Evolutionary conservation across 345 rosid species (phyloP).

Genomic region (Durio zibethinus): DNA sequence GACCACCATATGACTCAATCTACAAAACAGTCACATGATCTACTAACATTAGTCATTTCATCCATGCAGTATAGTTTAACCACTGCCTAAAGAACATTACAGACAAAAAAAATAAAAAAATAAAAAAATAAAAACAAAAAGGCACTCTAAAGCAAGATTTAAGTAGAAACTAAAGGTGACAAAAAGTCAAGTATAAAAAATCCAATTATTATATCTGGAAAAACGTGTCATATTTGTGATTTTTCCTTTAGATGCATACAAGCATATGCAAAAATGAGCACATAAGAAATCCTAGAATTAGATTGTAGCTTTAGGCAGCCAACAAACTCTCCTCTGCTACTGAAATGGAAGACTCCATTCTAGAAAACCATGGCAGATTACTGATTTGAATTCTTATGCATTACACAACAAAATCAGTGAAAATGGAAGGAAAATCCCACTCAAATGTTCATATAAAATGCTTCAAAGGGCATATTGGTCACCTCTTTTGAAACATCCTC

Average conservation of each 20-base stretch:
- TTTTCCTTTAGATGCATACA: slow-evolving; percentile 1
- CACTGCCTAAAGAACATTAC: not conserved
- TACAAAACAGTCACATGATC: slow-evolving; percentile 29
- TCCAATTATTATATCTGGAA: not conserved
- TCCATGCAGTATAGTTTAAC: slow-evolving; percentile 1
- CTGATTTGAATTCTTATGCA: not conserved
- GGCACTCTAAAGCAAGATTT: not conserved
- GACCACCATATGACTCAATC: slow-evolving; percentile 90
- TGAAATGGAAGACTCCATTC: not conserved
- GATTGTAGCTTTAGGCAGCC: slow-evolving; percentile 2
- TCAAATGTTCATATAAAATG: not conserved
- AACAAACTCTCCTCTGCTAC: not conserved
- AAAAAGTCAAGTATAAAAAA: not conserved
- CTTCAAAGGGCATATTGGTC: not conserved
- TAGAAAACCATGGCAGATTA: not conserved
- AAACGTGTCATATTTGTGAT: not conserved
- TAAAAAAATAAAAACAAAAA: not conserved
- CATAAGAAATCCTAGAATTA: not conserved
- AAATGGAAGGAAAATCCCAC: not conserved
- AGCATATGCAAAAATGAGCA: not conserved
- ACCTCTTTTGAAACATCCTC: slow-evolving; percentile 93
- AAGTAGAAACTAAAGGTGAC: not conserved
- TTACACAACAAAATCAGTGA: not conserved
- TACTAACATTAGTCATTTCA: slow-evolving; percentile 7
- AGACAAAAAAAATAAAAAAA: not conserved